phyloP scores from a whole-genome alignment of 257 asterid genomes.

The Primulina huaijiensis region DNA sequence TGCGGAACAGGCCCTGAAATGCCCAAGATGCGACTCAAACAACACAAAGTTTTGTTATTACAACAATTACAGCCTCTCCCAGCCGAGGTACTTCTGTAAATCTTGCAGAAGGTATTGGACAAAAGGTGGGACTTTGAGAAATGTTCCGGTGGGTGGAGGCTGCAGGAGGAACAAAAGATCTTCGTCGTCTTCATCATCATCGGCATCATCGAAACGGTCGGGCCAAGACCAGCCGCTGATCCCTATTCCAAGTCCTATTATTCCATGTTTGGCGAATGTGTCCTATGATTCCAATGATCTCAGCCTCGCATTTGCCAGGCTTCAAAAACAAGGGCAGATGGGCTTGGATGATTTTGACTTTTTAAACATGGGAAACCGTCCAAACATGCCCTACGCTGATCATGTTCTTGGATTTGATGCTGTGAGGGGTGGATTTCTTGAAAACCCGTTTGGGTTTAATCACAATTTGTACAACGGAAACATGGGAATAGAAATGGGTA shows the following conservation, averaged over 20 bases:
- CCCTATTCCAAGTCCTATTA: slow-evolving; percentile 33
- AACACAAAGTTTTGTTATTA: slow-evolving; percentile 96
- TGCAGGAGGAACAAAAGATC: slow-evolving; percentile 72
- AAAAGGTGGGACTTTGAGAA: slow-evolving; percentile 85
- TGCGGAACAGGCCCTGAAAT: slow-evolving; percentile 57
- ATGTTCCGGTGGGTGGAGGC: slow-evolving; percentile 95
- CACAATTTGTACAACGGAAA: slow-evolving; percentile 37
- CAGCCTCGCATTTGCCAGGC: slow-evolving; percentile 58
- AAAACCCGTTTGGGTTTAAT: slow-evolving; percentile 36
- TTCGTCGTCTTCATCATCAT: slow-evolving; percentile 43
- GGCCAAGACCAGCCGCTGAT: slow-evolving; percentile 42
- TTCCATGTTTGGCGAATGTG: slow-evolving; percentile 16
- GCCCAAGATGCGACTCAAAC: slow-evolving; percentile 91
- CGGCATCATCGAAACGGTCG: slow-evolving; percentile 35
- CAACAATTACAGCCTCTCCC: slow-evolving; percentile 93
- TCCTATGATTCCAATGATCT: slow-evolving; percentile 56
- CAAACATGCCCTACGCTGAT: slow-evolving; percentile 24
- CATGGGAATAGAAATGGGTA: slow-evolving; percentile 32
- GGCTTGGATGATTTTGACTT: slow-evolving; percentile 35
- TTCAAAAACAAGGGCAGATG: slow-evolving; percentile 50
- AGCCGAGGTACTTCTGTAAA: slow-evolving; percentile 92
- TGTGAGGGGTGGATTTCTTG: slow-evolving; percentile 41
- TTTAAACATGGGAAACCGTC: slow-evolving; percentile 37
- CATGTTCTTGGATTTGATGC: slow-evolving; percentile 32
- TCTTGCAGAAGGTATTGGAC: slow-evolving; percentile 98